Percentiles rank a stretch among this genome's conserved stretches.
These are phyloP conservation scores for Sporothrix phasma DNA, from an alignment of 2,329 filamentous ascomycete genomes.

Conservation along the genomic window DNA sequence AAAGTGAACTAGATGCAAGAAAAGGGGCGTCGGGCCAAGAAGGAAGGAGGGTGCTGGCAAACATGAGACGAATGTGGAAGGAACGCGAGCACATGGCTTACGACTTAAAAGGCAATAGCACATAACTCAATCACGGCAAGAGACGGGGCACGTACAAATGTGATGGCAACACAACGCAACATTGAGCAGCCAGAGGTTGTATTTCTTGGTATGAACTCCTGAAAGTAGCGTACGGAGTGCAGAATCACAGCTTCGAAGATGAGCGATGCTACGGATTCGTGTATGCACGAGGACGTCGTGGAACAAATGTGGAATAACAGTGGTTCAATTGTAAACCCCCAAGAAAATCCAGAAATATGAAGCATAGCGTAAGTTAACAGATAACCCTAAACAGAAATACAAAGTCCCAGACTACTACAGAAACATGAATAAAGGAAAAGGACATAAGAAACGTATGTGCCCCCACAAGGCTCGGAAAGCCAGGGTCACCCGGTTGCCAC, in stretches of 20 bases:
- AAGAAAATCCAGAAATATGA: constrained; percentile 4
- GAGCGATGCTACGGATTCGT: background rate
- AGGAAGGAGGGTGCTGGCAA: background rate
- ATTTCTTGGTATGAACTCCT: background rate
- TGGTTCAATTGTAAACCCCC: constrained; percentile 5
- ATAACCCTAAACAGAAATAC: background rate
- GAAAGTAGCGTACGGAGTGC: constrained; percentile 14
- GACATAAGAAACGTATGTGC: constrained; percentile 12
- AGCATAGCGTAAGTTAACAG: background rate
- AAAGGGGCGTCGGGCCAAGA: background rate
- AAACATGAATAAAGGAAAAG: constrained; percentile 6
- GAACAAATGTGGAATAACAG: background rate
- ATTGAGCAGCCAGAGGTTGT: background rate
- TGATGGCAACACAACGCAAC: background rate
- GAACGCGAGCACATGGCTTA: background rate
- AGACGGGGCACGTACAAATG: background rate
- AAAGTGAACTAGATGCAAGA: background rate
- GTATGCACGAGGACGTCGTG: constrained; percentile 6
- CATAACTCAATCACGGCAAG: background rate
- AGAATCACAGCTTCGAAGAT: background rate
- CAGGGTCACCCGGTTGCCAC: background rate
- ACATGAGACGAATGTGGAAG: background rate
- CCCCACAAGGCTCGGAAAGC: background rate
- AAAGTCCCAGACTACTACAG: constrained; percentile 4
- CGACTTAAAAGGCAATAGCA: background rate